Evolutionary conservation across 228 moss, liverwort and hornwort species (phyloP), one percentile per base, ranked within the genome.

Genomic region (Sphagnum fallax): DNA sequence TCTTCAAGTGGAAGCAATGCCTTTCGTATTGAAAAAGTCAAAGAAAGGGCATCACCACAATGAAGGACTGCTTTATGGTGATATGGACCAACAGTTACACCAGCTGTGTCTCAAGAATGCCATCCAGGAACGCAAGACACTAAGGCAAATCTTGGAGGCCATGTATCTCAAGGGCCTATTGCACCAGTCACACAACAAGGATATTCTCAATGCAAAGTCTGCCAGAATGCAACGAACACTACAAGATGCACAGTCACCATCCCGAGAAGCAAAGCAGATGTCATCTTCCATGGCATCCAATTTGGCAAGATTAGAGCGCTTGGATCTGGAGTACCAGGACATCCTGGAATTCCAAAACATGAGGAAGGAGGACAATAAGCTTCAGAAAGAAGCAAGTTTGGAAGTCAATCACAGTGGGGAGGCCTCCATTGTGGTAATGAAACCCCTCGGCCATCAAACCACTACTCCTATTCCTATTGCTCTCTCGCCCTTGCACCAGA

Each of bases 351-450:
- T 32, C 32, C 32, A 32, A 32, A 32, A 32, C 32, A 32, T 32
- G 32, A 32, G 32, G 32, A 32, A 32, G 16, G 71, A 73, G 75
- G 82, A 71, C 5, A 52, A 48, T 6, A 74, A 62, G 63, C 60
- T 64, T 48, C 77, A 64, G 1, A 64, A 69, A 58, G 79, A 73
- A n/a, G n/a, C 73, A 68, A 16, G 32, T 11, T 15, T 61, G 59
- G 79, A 70, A 65, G 11, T 64, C 5, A 62, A 14, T 61, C 71
- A 83, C 51, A 69, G 74, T 65, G 86, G 70, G 10, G 88, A 90
- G 70, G 92, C 87, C 48, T 86, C 94, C 10, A 98, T 98, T 69
- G 98, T 98, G 8, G 84, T 98, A 9, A 98, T 94, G 89, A 98
- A 94, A 72, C 98, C 98, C 51, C 70, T 88, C 6, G 76, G 63